These are phyloP conservation scores for Boletus rubroflammeus DNA, from an alignment of 768 basidiomycete species.

Conservation along the genomic window DNA sequence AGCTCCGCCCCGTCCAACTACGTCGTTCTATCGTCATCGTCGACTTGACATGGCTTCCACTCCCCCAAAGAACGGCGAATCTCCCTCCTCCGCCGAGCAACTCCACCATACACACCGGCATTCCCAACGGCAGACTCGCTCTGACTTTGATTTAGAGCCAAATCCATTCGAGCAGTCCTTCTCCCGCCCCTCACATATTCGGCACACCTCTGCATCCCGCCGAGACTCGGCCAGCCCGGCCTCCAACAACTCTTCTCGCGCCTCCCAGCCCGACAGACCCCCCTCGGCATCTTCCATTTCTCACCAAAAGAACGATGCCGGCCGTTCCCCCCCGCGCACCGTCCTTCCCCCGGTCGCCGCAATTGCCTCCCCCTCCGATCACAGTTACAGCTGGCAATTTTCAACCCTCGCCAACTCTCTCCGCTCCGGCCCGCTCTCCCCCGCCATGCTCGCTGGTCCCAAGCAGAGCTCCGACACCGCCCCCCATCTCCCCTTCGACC, in stretches of 20 bases:
- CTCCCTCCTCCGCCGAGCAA: slow-evolving; percentile 21
- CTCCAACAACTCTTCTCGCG: slow-evolving; percentile 38
- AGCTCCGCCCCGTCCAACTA: not conserved
- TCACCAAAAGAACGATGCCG: slow-evolving; percentile 30
- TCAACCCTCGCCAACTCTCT: slow-evolving; percentile 69
- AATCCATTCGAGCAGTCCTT: slow-evolving; percentile 98
- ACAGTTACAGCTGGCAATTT: slow-evolving; percentile 57
- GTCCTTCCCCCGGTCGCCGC: slow-evolving; percentile 79
- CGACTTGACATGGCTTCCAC: slow-evolving; percentile 23
- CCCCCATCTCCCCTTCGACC: slow-evolving; percentile 56
- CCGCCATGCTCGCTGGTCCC: slow-evolving; percentile 93
- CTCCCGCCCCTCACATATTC: slow-evolving; percentile 54
- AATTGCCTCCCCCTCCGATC: slow-evolving; percentile 57
- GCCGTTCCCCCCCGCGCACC: slow-evolving; percentile 51
- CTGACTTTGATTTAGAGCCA: slow-evolving; percentile 75
- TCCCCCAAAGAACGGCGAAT: slow-evolving; percentile 35
- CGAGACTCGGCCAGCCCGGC: slow-evolving; percentile 31
- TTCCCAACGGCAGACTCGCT: slow-evolving; percentile 45
- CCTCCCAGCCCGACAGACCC: slow-evolving; percentile 33
- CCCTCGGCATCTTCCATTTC: slow-evolving; percentile 32
- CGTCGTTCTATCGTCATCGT: slow-evolving; percentile 21
- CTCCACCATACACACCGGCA: slow-evolving; percentile 19
- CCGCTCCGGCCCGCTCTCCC: slow-evolving; percentile 89
- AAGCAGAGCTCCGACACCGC: slow-evolving; percentile 45
- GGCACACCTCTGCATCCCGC: slow-evolving; percentile 37